phyloP scores from a whole-genome alignment of 495 filamentous ascomycete species.

The Cercophora newfieldiana region DNA sequence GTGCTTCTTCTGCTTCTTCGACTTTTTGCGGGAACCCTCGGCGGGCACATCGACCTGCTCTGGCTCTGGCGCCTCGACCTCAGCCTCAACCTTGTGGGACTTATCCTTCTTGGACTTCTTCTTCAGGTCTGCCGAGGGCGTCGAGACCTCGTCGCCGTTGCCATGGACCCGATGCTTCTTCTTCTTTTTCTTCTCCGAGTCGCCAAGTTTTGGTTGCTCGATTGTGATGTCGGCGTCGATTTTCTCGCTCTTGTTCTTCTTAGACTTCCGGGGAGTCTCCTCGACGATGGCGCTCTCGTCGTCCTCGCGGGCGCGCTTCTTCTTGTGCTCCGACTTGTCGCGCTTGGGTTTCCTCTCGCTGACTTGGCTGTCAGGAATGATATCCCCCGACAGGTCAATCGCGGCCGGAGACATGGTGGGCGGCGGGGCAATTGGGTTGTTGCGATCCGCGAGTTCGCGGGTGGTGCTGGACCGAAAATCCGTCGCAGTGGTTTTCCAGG shows the following conservation, averaged over 20 bases:
- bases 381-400: conserved; percentile 13
- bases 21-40: conserved; percentile 23
- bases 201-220: neutral
- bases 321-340: conserved; percentile 35
- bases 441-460: neutral
- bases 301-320: conserved; percentile 47
- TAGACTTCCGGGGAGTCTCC: conserved; percentile 40
- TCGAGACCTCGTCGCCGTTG: conserved; percentile 1
- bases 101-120: conserved; percentile 25
- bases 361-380: conserved; percentile 16
- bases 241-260: conserved; percentile 40
- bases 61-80: conserved; percentile 7
- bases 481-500: conserved; percentile 2
- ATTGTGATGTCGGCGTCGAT: neutral
- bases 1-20: conserved; percentile 28
- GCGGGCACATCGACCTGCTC: conserved; percentile 7
- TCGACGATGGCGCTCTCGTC: conserved; percentile 33
- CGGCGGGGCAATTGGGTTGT: neutral
- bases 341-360: conserved; percentile 39
- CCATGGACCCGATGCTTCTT: conserved; percentile 21
- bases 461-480: neutral
- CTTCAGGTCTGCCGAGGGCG: neutral
- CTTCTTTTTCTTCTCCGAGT: conserved; percentile 23
- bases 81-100: conserved; percentile 11
- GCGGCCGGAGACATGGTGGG: conserved; percentile 27